phyloP scores from a whole-genome alignment of 306 rosid genomes.

The Prunus fruticosa region DNA sequence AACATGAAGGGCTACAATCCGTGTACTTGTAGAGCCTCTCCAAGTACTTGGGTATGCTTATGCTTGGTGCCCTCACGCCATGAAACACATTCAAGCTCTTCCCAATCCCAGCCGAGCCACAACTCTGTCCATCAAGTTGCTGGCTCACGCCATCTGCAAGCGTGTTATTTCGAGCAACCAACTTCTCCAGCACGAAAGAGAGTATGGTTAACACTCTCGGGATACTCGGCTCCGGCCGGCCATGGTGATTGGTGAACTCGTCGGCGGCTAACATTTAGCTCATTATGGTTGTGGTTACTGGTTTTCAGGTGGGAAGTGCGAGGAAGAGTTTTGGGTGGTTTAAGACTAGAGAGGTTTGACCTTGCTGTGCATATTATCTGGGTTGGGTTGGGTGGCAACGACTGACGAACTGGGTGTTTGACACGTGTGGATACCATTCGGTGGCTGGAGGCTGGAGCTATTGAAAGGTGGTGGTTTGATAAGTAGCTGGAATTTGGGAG shows the following conservation, averaged over 20 bases:
- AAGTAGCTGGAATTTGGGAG: background rate
- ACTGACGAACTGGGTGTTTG: constrained; percentile 26
- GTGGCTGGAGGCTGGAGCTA: constrained; percentile 6
- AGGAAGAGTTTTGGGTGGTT: constrained; percentile 34
- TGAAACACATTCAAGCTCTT: constrained; percentile 65
- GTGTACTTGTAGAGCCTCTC: constrained; percentile 92
- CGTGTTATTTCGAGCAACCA: constrained; percentile 62
- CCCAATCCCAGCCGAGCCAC: constrained; percentile 40
- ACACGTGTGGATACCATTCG: constrained; percentile 33
- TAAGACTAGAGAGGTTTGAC: background rate
- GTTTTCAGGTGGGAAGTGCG: constrained; percentile 7
- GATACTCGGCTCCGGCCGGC: constrained; percentile 49
- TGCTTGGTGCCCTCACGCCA: constrained; percentile 79
- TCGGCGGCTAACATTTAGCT: constrained; percentile 57
- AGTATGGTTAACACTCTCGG: constrained; percentile 70
- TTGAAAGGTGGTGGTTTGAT: background rate
- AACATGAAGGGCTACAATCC: constrained; percentile 87
- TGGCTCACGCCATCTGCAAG: constrained; percentile 42
- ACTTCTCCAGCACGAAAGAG: constrained; percentile 62
- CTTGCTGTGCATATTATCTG: constrained; percentile 34
- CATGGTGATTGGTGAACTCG: constrained; percentile 30
- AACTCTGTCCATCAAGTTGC: constrained; percentile 27
- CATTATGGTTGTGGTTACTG: constrained; percentile 25
- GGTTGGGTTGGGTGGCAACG: constrained; percentile 18
- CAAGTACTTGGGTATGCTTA: constrained; percentile 83